These are phyloP conservation scores for Datisca glomerata DNA, from an alignment of 306 rosid species.

Conservation along the genomic window DNA sequence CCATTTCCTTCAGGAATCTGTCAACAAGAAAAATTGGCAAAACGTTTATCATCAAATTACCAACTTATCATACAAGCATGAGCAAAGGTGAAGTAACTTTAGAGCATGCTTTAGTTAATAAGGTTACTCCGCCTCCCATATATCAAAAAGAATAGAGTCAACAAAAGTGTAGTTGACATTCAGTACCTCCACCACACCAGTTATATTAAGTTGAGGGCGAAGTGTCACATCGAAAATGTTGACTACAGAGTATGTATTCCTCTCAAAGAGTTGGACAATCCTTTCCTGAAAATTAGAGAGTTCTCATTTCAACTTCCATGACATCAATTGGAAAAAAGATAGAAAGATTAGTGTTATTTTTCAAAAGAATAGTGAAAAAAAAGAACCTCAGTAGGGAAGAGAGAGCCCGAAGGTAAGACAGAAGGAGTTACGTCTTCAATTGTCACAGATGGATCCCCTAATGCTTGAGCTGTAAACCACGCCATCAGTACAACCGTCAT, in stretches of 20 bases:
- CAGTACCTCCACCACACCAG: conserved; percentile 93
- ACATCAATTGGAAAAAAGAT: background rate
- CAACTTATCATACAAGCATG: background rate
- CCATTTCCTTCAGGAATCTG: conserved; percentile 99
- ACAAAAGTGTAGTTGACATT: no score
- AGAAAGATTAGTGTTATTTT: no score
- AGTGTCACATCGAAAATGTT: conserved; percentile 87
- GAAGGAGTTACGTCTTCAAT: conserved; percentile 76
- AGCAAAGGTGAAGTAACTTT: no score
- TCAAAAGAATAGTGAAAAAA: no score
- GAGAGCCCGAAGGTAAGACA: conserved; percentile 49
- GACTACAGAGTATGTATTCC: conserved; percentile 81
- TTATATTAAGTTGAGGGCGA: conserved; percentile 88
- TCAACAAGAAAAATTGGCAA: background rate
- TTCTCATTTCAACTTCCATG: background rate
- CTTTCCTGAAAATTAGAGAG: conserved; percentile 50
- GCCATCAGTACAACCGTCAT: no score
- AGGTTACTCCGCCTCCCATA: no score
- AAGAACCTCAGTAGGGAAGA: conserved; percentile 81
- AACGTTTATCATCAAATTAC: background rate
- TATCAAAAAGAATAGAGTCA: no score
- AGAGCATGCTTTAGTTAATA: no score
- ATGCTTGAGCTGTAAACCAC: conserved; percentile 56
- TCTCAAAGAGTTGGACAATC: conserved; percentile 73
- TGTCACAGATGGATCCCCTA: conserved; percentile 79